A percentile compares a stretch with the other conserved stretches of the same genome.
These are phyloP conservation scores for Astragalus membranaceus DNA, from an alignment of 306 rosid species.

Conservation along the genomic window DNA sequence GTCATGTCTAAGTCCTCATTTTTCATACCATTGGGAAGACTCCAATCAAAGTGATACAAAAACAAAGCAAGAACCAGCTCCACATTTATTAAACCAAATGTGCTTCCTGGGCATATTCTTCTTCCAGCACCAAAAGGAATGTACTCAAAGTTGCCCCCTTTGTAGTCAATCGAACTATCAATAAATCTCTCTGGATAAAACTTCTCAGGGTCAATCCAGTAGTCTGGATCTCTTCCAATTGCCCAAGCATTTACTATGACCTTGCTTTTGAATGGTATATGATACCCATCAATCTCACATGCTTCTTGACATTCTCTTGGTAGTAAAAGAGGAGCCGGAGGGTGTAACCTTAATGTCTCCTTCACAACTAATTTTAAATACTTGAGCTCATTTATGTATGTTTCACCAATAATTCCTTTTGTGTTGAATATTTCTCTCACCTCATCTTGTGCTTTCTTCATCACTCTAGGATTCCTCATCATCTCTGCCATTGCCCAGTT, in stretches of 20 bases:
- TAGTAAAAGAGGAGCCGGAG: slow-evolving; percentile 16
- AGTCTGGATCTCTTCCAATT: slow-evolving; percentile 35
- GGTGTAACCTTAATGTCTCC: slow-evolving; percentile 31
- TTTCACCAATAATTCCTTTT: slow-evolving; percentile 1
- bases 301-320: not conserved
- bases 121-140: slow-evolving; percentile 41
- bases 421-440: not conserved
- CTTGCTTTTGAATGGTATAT: slow-evolving; percentile 15
- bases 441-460: not conserved
- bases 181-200: slow-evolving; percentile 28
- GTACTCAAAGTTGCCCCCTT: slow-evolving; percentile 20
- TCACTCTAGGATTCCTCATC: too few relatives aligned
- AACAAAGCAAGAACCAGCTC: slow-evolving; percentile 11
- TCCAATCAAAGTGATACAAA: slow-evolving; percentile 27
- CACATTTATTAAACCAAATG: not conserved
- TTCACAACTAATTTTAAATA: slow-evolving; percentile 28
- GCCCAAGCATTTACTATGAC: slow-evolving; percentile 32
- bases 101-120: slow-evolving; percentile 20
- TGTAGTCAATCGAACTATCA: slow-evolving; percentile 2
- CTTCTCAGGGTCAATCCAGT: slow-evolving; percentile 17
- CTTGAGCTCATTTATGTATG: not conserved
- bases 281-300: slow-evolving; percentile 15
- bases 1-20: slow-evolving; percentile 17
- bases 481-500: not conserved
- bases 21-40: slow-evolving; percentile 12